Evolutionary conservation across 2,329 filamentous ascomycete genomes (phyloP).

Genomic region (Monilinia laxa): DNA sequence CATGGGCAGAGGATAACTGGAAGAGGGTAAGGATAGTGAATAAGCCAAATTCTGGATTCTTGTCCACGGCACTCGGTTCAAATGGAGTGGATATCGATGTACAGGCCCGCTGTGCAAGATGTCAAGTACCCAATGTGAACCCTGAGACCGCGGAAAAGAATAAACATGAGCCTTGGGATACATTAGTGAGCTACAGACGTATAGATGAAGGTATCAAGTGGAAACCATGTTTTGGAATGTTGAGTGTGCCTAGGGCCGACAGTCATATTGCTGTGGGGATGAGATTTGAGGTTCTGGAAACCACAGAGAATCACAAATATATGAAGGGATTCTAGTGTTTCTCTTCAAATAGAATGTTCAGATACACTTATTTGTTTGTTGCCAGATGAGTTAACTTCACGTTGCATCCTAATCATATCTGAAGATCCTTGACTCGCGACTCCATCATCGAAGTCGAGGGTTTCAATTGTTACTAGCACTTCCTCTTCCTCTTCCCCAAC

Average conservation of each 20-base stretch:
- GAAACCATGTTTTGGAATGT: slow-evolving; percentile 68
- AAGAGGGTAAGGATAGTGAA: slow-evolving; percentile 53
- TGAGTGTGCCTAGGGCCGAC: slow-evolving; percentile 57
- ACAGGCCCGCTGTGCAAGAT: slow-evolving; percentile 66
- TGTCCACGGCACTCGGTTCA: slow-evolving; percentile 13
- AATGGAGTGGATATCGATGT: slow-evolving; percentile 50
- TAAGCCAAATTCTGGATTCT: not conserved
- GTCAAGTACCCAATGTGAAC: slow-evolving; percentile 69
- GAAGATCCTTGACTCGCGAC: not conserved
- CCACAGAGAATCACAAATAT: slow-evolving; percentile 58
- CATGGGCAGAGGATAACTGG: slow-evolving; percentile 64
- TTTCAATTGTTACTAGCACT: not conserved
- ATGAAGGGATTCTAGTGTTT: slow-evolving; percentile 39
- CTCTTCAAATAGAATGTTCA: not conserved
- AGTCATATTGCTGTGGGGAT: slow-evolving; percentile 57
- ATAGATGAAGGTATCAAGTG: slow-evolving; percentile 62
- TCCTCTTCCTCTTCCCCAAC: not conserved
- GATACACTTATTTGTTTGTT: not conserved
- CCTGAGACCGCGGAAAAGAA: slow-evolving; percentile 43
- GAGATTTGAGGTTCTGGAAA: slow-evolving; percentile 56
- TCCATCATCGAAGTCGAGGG: not conserved
- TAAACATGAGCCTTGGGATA: slow-evolving; percentile 54
- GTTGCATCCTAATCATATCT: not conserved
- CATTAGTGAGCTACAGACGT: slow-evolving; percentile 56
- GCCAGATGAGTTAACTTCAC: not conserved